These are phyloP conservation scores for Talaromyces sp. DNA, from an alignment of 2,329 filamentous ascomycete species.

Conservation along the genomic window DNA sequence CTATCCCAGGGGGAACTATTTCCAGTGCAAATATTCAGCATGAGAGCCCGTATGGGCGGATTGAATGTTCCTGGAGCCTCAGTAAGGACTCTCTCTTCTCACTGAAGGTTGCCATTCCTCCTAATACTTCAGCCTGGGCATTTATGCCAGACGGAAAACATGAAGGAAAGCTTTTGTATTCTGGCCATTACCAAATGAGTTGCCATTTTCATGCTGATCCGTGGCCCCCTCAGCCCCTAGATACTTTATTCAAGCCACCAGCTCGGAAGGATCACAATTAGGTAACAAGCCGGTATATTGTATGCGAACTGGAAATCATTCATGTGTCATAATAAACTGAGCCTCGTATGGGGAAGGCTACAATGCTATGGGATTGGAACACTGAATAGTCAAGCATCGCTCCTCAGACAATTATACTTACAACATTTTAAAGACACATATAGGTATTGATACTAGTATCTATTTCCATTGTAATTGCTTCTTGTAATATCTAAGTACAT, in stretches of 20 bases:
- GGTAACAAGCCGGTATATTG: neutral
- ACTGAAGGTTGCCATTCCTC: neutral
- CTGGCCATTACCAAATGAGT: neutral
- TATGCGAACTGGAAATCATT: too few species aligned
- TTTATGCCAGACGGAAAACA: neutral
- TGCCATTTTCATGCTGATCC: neutral
- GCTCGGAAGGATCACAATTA: neutral
- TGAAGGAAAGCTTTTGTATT: neutral
- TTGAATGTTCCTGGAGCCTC: slow-evolving; percentile 25
- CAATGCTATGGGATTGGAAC: too few species aligned
- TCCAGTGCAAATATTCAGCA: slow-evolving; percentile 31
- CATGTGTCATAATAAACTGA: too few species aligned
- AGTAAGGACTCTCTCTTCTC: neutral
- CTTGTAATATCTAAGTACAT: too few species aligned
- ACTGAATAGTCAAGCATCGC: too few species aligned
- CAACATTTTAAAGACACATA: too few species aligned
- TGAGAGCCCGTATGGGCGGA: slow-evolving; percentile 32
- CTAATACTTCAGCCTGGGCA: neutral
- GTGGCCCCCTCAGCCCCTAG: neutral
- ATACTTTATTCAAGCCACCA: neutral
- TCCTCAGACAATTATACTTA: too few species aligned
- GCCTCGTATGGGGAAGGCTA: too few species aligned
- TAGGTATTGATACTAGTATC: too few species aligned
- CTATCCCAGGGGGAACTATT: slow-evolving; percentile 35
- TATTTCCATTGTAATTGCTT: too few species aligned